Evolutionary conservation across 257 asterid genomes (phyloP).

Genomic region (Marsdenia floribunda): DNA sequence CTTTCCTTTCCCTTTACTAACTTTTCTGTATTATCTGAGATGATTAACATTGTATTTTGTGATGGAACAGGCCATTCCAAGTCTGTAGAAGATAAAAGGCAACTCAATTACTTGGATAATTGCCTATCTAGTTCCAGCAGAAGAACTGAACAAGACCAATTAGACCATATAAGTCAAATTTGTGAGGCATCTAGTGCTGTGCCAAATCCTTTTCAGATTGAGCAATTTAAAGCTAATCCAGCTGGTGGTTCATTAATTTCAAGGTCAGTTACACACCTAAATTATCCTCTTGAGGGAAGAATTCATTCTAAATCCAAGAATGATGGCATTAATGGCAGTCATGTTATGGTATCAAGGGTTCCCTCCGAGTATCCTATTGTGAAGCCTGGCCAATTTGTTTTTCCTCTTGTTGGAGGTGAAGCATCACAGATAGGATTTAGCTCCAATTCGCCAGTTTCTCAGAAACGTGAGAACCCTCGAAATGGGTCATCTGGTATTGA

Average conservation of each 20-base stretch:
- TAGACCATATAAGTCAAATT: conserved; percentile 21
- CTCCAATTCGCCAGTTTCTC: conserved; percentile 16
- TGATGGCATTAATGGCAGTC: conserved; percentile 21
- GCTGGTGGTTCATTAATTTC: conserved; percentile 18
- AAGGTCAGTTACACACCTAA: conserved; percentile 24
- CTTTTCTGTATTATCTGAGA: conserved; percentile 10
- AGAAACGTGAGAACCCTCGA: conserved; percentile 20
- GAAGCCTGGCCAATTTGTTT: conserved; percentile 25
- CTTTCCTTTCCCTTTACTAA: conserved; percentile 7
- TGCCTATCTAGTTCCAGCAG: conserved; percentile 19
- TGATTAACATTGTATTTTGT: conserved; percentile 13
- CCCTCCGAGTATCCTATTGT: conserved; percentile 21
- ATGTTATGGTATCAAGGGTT: conserved; percentile 17
- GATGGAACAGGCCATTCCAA: conserved; percentile 30
- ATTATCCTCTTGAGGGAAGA: conserved; percentile 20
- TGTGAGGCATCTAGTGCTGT: conserved; percentile 26
- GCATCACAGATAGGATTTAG: conserved; percentile 21
- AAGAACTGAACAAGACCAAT: conserved; percentile 29
- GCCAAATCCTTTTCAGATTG: conserved; percentile 20
- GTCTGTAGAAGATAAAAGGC: conserved; percentile 25
- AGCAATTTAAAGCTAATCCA: conserved; percentile 17
- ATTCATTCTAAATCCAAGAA: conserved; percentile 18
- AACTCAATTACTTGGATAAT: conserved; percentile 20
- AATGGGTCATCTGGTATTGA: conserved; percentile 17
- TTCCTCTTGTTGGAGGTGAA: conserved; percentile 23